phyloP scores from a whole-genome alignment of 106 monocot species.

The Phalaenopsis aphrodite region DNA sequence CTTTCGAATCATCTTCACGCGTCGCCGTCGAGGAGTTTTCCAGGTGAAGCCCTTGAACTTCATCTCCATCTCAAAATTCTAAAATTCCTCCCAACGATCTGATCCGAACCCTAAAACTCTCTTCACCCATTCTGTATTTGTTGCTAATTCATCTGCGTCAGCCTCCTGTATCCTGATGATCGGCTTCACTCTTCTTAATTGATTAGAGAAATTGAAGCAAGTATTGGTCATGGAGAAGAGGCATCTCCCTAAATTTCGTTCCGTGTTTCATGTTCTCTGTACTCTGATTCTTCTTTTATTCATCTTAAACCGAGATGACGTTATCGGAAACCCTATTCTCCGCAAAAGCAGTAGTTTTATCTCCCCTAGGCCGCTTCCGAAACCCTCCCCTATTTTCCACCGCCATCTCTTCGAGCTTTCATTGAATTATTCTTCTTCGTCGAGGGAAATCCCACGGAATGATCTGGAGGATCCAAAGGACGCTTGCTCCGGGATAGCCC shows the following conservation, averaged over 20 bases:
- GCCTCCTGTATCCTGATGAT: too few relatives aligned
- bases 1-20: too few relatives aligned
- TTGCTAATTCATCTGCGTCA: too few relatives aligned
- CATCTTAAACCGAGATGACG: constrained; percentile 31
- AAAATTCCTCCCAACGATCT: too few relatives aligned
- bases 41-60: too few relatives aligned
- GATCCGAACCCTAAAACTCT: too few relatives aligned
- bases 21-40: too few relatives aligned
- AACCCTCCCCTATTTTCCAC: constrained; percentile 5
- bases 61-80: too few relatives aligned
- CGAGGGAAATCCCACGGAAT: constrained; percentile 5
- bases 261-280: constrained; percentile 19
- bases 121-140: too few relatives aligned
- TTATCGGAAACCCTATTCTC: constrained; percentile 21
- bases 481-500: constrained; percentile 36
- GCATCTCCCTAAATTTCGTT: constrained; percentile 9
- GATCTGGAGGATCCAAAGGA: constrained; percentile 25
- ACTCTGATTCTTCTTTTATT: constrained; percentile 35
- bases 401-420: constrained; percentile 35
- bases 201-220: too few relatives aligned
- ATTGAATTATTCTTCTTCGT: constrained; percentile 11
- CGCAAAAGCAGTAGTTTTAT: constrained; percentile 7
- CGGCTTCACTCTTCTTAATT: too few relatives aligned
- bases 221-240: constrained; percentile 2
- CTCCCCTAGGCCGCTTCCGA: neutral